phyloP scores from a whole-genome alignment of 345 rosid genomes.

The Bruguiera gymnorhiza region DNA sequence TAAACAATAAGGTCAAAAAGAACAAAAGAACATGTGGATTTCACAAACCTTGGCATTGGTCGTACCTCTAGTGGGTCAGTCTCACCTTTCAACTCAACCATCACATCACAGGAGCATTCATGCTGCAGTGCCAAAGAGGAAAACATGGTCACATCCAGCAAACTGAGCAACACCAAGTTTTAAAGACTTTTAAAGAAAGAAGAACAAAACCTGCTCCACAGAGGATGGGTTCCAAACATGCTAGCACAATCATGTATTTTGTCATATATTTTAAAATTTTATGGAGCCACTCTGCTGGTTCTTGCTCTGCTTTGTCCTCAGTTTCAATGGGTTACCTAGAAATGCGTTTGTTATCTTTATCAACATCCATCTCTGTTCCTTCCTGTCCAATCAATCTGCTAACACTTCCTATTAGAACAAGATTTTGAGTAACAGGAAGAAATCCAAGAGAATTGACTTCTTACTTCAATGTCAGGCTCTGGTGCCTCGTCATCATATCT shows the following conservation, averaged over 20 bases:
- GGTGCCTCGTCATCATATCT: constrained; percentile 85
- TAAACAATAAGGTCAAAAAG: too few relatives aligned
- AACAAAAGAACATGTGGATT: too few relatives aligned
- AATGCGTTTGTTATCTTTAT: constrained; percentile 44
- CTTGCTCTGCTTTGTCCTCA: constrained; percentile 53
- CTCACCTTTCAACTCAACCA: constrained; percentile 89
- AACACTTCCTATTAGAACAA: not conserved
- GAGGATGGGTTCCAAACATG: constrained; percentile 73
- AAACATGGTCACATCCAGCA: not conserved
- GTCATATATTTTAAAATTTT: constrained; percentile 73
- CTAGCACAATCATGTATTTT: constrained; percentile 72
- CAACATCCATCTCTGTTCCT: constrained; percentile 59
- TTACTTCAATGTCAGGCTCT: constrained; percentile 81
- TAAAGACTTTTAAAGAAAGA: not conserved
- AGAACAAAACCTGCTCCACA: constrained; percentile 59
- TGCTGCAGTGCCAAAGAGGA: constrained; percentile 40
- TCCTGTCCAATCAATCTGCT: constrained; percentile 42
- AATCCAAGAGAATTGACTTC: constrained; percentile 1
- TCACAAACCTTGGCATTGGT: too few relatives aligned
- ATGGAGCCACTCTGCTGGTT: constrained; percentile 27
- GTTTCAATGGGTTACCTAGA: constrained; percentile 56
- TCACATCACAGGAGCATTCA: constrained; percentile 74
- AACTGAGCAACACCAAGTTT: not conserved
- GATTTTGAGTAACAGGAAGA: not conserved
- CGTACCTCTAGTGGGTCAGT: constrained; percentile 81